Evolutionary conservation across 768 basidiomycete genomes (phyloP), one percentile per base, ranked within the genome.

Genomic region (Cystobasidiopsis lactophilus): DNA sequence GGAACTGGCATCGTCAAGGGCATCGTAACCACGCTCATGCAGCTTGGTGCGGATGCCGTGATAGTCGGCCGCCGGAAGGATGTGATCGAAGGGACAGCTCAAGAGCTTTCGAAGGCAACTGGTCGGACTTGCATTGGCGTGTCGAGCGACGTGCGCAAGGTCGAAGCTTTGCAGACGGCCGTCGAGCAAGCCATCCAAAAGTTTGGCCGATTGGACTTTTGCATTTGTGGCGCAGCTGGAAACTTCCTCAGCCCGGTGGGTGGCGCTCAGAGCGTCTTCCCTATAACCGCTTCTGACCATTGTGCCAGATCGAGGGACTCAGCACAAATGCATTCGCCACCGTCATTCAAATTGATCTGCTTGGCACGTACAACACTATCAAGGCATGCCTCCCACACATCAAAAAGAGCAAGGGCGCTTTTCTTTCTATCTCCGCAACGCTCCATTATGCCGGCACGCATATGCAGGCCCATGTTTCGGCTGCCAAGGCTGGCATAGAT

Each of bases 161-260:
- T 82, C 1, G 72, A 76, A 46, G 71, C 78, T 14, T 68, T 98
- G 37, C 72, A 74, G 54, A 75, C 72, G 5, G 91, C 91, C 5
- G 89, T 84, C 19, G 67, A 75, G 26, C 73, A 76, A 63, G 75
- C 82, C 1, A 74, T 88, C 18, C 74, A 77, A 56, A 72, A 71
- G 58, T 88, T 82, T 63, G 88, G 89, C 0, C 73, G 72, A 57
- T 85, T 98, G 54, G 89, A 98, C 68, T 91, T 84, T 64, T 89
- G 95, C 48, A 83, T 95, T 52, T 86, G 85, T 63, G 86, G 86
- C 82, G 88, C 88, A 39, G 91, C 91, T 53, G 91, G 91, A 2
- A 98, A 96, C 69, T 98, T 95, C 69, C 72, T 98, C 27, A 80
- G 81, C 1, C 80, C 86, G 16, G 58, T 62, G 29, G 54, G 57